phyloP scores from a whole-genome alignment of 1,139 yeast genomes.

The Sugiyamaella pinicola region DNA sequence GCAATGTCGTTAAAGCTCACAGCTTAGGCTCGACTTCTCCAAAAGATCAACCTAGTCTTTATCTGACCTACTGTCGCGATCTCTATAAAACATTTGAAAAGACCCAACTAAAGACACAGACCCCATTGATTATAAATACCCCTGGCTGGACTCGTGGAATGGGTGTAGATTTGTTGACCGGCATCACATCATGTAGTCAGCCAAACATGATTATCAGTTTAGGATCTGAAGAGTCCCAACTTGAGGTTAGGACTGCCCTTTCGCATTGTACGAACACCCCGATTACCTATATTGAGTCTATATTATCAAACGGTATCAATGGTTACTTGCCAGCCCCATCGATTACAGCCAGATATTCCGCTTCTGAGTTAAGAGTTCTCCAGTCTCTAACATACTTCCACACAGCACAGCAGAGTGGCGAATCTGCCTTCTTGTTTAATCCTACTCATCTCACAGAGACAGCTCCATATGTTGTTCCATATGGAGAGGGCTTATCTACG shows the following conservation, averaged over 20 bases:
- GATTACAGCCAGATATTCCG: conserved; percentile 27
- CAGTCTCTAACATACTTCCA: conserved; percentile 43
- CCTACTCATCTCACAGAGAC: conserved; percentile 36
- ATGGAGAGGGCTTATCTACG: conserved; percentile 17
- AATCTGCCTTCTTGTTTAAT: conserved; percentile 16
- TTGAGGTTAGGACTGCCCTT: conserved; percentile 19
- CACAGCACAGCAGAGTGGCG: conserved; percentile 1
- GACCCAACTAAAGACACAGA: conserved; percentile 33
- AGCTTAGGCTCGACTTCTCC: conserved; percentile 77
- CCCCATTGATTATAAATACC: conserved; percentile 65
- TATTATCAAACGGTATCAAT: conserved; percentile 8
- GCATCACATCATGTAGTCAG: conserved; percentile 50
- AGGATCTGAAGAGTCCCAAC: conserved; percentile 41
- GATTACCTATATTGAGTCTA: conserved; percentile 18
- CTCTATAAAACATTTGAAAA: conserved; percentile 46
- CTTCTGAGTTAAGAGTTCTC: conserved; percentile 42
- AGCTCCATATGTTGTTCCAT: conserved; percentile 36
- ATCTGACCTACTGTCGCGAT: conserved; percentile 50
- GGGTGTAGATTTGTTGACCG: conserved; percentile 66
- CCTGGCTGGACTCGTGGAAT: conserved; percentile 96
- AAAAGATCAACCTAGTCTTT: conserved; percentile 64
- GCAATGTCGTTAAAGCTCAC: conserved; percentile 43
- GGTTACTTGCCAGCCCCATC: not conserved
- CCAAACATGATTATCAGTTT: conserved; percentile 61
- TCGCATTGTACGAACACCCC: conserved; percentile 7